Conservation (phyloP, 73 alveolate genomes). For the Paramecium pentaurelia region DNA sequence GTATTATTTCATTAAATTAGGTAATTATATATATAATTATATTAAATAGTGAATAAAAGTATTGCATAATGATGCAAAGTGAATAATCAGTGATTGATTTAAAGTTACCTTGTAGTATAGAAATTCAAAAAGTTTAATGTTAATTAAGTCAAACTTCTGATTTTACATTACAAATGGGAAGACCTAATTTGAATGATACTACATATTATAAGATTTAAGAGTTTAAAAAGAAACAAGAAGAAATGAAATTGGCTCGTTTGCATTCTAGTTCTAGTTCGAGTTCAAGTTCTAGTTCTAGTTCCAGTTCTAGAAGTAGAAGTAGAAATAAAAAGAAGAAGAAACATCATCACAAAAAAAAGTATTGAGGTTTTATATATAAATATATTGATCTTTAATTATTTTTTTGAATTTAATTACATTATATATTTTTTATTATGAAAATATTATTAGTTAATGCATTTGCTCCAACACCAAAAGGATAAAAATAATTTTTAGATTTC, state of each 20-base stretch:
- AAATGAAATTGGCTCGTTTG: not conserved
- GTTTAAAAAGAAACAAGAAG: not conserved
- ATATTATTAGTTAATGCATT: not conserved
- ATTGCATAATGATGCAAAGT: not conserved
- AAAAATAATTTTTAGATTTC: not conserved
- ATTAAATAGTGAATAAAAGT: not conserved
- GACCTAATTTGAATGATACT: conserved; percentile 3
- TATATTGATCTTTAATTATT: not conserved
- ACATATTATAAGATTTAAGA: not conserved
- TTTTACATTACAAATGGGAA: not conserved
- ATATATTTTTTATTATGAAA: not conserved
- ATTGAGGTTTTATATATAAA: not conserved
- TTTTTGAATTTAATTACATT: not conserved
- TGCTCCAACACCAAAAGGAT: not conserved
- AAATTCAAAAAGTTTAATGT: not conserved
- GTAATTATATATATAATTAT: not conserved
- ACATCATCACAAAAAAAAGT: not conserved
- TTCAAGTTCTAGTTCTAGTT: conserved; percentile 23
- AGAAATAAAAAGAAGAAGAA: not conserved
- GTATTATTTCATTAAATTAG: not conserved
- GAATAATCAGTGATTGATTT: not conserved
- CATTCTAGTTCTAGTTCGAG: conserved; percentile 38
- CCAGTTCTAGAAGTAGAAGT: conserved; percentile 24
- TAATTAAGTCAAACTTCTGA: not conserved
- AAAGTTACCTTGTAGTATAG: not conserved